Evolutionary conservation across 2,329 filamentous ascomycete genomes (phyloP).

Genomic region (Ophiognomonia clavigignenti-juglandacearum): DNA sequence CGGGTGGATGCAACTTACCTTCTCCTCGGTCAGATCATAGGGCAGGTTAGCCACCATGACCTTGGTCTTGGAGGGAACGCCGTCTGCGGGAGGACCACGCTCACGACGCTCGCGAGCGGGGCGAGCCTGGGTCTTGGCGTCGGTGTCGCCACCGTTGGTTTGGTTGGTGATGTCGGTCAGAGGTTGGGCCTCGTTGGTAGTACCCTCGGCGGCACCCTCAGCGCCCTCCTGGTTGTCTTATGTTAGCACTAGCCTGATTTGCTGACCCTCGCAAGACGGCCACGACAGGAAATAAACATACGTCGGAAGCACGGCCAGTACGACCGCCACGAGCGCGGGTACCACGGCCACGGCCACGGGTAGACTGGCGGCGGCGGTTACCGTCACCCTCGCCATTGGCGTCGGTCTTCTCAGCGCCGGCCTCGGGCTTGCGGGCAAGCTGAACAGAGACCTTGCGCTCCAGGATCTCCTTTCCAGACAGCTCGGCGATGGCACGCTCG

Average conservation of each 20-base stretch:
- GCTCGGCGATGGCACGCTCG: slow-evolving; percentile 88
- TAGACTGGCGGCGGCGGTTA: slow-evolving; percentile 57
- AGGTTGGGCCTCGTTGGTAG: slow-evolving; percentile 50
- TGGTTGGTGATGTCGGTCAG: slow-evolving; percentile 59
- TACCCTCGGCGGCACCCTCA: slow-evolving; percentile 44
- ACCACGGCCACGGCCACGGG: slow-evolving; percentile 62
- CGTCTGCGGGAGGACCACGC: slow-evolving; percentile 94
- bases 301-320: slow-evolving; percentile 57
- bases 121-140: slow-evolving; percentile 54
- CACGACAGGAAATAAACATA: slow-evolving; percentile 29
- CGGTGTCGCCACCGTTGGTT: slow-evolving; percentile 48
- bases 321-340: slow-evolving; percentile 59
- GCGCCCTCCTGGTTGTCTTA: slow-evolving; percentile 45
- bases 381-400: slow-evolving; percentile 74
- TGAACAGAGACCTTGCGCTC: slow-evolving; percentile 99
- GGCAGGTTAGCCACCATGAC: slow-evolving; percentile 99
- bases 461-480: slow-evolving; percentile 95
- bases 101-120: slow-evolving; percentile 61
- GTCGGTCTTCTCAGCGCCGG: slow-evolving; percentile 71
- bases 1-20: slow-evolving; percentile 52
- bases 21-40: slow-evolving; percentile 96
- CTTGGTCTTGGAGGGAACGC: slow-evolving; percentile 98
- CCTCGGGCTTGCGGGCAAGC: slow-evolving; percentile 94
- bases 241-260: slow-evolving; percentile 16
- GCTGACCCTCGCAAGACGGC: background rate